phyloP scores from a whole-genome alignment of 257 asterid species.

The Rauvolfia tetraphylla region DNA sequence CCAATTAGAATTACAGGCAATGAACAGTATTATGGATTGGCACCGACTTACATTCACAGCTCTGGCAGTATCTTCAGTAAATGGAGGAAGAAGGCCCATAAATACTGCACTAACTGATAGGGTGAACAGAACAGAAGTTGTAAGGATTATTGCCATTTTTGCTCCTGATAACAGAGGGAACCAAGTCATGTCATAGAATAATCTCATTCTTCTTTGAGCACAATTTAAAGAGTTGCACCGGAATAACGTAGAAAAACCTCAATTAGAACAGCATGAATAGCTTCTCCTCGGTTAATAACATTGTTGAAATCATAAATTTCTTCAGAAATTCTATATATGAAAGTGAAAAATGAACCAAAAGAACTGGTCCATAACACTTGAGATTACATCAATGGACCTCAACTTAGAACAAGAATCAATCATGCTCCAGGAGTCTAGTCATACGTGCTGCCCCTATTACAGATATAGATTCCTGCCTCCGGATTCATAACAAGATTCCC shows the following conservation, averaged over 20 bases:
- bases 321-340: too few relatives aligned
- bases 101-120: slow-evolving; percentile 51
- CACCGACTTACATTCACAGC: slow-evolving; percentile 72
- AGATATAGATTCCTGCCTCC: too few relatives aligned
- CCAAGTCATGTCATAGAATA: not conserved
- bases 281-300: not conserved
- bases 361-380: too few relatives aligned
- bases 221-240: not conserved
- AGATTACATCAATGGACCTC: too few relatives aligned
- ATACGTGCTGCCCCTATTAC: too few relatives aligned
- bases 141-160: slow-evolving; percentile 47
- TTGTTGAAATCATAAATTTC: too few relatives aligned
- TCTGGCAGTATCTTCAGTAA: slow-evolving; percentile 75
- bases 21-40: not conserved
- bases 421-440: too few relatives aligned
- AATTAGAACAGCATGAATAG: not conserved
- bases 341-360: too few relatives aligned
- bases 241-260: not conserved
- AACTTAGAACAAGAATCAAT: too few relatives aligned
- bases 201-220: not conserved
- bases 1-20: not conserved
- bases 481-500: too few relatives aligned
- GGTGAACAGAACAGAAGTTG: slow-evolving; percentile 40
- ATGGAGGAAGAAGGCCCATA: slow-evolving; percentile 64
- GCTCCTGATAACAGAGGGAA: slow-evolving; percentile 41